Percentiles rank a stretch among this genome's conserved stretches.
These are phyloP conservation scores for Hypoxylon rubiginosum DNA, from an alignment of 2,329 filamentous ascomycete genomes.

Conservation along the genomic window DNA sequence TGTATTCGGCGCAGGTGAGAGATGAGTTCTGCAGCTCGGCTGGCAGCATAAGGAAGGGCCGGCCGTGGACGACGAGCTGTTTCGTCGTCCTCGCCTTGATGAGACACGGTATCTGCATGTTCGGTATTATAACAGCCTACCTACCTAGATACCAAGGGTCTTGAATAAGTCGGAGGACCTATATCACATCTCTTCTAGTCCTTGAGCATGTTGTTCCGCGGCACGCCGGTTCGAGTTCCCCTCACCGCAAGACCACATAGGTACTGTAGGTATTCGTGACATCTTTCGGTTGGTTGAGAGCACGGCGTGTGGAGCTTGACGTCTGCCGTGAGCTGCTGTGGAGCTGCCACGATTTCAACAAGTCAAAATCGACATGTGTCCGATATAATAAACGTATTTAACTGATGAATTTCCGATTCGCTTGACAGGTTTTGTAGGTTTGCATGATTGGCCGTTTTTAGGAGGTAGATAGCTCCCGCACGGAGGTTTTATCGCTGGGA, in stretches of 20 bases:
- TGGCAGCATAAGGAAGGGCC: constrained; percentile 5
- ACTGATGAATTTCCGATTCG: neutral
- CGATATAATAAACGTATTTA: neutral
- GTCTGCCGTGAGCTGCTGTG: neutral
- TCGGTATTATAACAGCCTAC: neutral
- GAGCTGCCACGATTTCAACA: constrained; percentile 1
- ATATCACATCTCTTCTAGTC: neutral
- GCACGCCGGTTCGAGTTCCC: neutral
- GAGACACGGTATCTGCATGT: constrained; percentile 6
- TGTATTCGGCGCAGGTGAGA: constrained; percentile 2
- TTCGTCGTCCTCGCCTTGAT: constrained; percentile 4
- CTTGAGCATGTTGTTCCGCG: neutral
- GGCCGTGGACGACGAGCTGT: constrained; percentile 9
- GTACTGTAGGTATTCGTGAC: constrained; percentile 1
- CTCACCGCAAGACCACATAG: neutral
- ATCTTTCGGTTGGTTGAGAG: constrained; percentile 1
- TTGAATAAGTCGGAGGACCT: too few species aligned
- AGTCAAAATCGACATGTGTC: neutral
- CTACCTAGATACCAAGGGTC: neutral
- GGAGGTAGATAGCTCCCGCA: too few species aligned
- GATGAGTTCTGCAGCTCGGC: constrained; percentile 12
- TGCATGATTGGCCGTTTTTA: neutral
- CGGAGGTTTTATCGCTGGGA: too few species aligned
- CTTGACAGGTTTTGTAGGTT: neutral
- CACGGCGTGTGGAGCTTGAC: neutral